Base-by-base conservation (phyloP, 805 yeast species). In the Suhomyces xylopsoci region DNA sequence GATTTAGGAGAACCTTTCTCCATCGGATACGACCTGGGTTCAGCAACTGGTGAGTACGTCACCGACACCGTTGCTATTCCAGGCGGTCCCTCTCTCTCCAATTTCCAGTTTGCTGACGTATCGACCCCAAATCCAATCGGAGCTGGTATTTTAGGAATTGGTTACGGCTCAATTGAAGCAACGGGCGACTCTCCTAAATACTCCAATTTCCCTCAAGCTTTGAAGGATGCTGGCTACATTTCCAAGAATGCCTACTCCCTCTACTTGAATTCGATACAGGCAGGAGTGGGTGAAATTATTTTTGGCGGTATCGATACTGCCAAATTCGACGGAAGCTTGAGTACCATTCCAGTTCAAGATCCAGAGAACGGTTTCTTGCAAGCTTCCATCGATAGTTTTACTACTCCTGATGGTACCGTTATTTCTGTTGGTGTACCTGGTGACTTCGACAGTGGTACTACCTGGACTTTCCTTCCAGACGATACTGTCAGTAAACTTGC, bases 261-360 rank as follows among this genome's bases (percentile, higher is more conserved):
- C n/a, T 64, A 57, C 51, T 56, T 69, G 53, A 58, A 62, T 34
- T 55, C 55, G 32, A 57, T 49, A 3, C 25, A 48, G 47, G 51
- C 58, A 54, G 41, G 45, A 19, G 43, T 53, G 2, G 76, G 75
- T 5, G 34, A 55, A 9, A 42, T 71, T 6, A 47, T 58, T 9
- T 62, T 71, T 54, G 77, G 76, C 10, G 70, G 66, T 30, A 58
- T 64, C 25, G 73, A 71, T 54, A 46, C 58, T 14, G 56, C 68
- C 14, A 62, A 64, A 28, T 62, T 60, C 51, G 36, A 44, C 14
- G 66, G 65, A 3, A 17, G n/a, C 1, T 53, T 63, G 40, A 50
- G 34, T 5, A 49, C 62, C 49, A 17, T 58, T 7, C 55, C 57
- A 12, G 7, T 45, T 17, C 7, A 46, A 20, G 22, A 43, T 12